Conservation (phyloP, 257 asterid genomes). For the Apocynum venetum region DNA sequence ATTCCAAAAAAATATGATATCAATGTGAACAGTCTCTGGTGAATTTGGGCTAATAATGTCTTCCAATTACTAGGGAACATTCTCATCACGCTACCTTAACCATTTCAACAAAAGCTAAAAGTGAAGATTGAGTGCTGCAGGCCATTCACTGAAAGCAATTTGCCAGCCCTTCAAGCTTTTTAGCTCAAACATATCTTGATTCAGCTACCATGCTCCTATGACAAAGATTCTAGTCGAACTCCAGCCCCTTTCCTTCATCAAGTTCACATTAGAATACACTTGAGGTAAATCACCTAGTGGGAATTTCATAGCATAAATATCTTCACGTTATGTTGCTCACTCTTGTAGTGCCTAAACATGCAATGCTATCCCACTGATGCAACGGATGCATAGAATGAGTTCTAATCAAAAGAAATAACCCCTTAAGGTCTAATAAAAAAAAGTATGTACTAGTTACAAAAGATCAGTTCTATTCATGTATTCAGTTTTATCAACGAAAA, state of each 20-base stretch:
- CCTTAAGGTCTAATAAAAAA: too few species aligned
- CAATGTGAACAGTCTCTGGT: constrained; percentile 2
- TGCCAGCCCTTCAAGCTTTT: background rate
- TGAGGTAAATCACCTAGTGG: background rate
- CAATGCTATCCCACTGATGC: too few species aligned
- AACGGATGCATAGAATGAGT: too few species aligned
- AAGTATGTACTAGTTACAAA: too few species aligned
- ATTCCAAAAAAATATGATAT: background rate
- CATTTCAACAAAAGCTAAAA: background rate
- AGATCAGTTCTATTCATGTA: too few species aligned
- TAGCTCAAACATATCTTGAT: background rate
- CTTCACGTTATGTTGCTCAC: background rate
- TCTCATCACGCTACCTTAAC: background rate
- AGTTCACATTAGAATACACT: background rate
- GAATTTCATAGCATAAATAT: background rate
- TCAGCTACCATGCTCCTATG: background rate
- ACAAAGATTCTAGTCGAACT: background rate
- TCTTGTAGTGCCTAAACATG: too few species aligned
- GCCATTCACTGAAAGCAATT: background rate
- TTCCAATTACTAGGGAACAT: constrained; percentile 1
- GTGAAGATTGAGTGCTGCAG: constrained; percentile 1
- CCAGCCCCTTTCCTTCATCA: background rate
- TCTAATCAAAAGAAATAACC: too few species aligned
- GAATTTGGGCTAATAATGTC: constrained; percentile 14
- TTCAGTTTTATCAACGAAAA: too few species aligned